Conservation (phyloP, 768 basidiomycete genomes). For the Amylocystis lapponica region DNA sequence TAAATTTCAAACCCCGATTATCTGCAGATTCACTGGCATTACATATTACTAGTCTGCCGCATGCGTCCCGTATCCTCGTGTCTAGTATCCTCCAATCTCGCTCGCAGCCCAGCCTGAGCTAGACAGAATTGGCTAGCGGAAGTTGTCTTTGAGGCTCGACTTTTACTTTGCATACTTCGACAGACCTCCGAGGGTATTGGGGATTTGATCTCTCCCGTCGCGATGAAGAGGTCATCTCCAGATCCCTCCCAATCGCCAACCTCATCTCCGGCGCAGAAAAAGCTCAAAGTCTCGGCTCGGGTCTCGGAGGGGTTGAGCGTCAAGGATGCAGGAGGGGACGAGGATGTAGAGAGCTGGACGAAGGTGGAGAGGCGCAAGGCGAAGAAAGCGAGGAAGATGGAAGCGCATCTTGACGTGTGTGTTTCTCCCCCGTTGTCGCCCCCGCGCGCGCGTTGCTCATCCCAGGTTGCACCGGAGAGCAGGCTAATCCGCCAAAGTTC, state of each 20-base stretch:
- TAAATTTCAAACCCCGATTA: too few relatives aligned
- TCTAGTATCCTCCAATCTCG: too few relatives aligned
- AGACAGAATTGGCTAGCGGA: too few relatives aligned
- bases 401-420: slow-evolving; percentile 59
- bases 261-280: slow-evolving; percentile 13
- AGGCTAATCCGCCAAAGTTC: slow-evolving; percentile 64
- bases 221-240: slow-evolving; percentile 3
- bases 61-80: too few relatives aligned
- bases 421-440: slow-evolving; percentile 6
- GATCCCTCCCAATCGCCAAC: slow-evolving; percentile 8
- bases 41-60: too few relatives aligned
- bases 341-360: slow-evolving; percentile 47
- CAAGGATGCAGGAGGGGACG: slow-evolving; percentile 1
- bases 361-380: slow-evolving; percentile 68
- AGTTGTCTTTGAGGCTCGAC: too few relatives aligned
- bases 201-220: neutral
- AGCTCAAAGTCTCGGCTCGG: slow-evolving; percentile 13
- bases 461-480: neutral
- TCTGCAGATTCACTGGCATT: too few relatives aligned
- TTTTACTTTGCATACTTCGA: neutral
- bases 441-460: neutral
- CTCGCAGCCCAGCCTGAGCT: too few relatives aligned
- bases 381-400: slow-evolving; percentile 59
- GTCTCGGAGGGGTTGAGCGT: slow-evolving; percentile 8
- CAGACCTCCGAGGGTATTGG: neutral